Evolutionary conservation across 2,329 filamentous ascomycete genomes (phyloP).

Genomic region (Arthrocladium fulminans): DNA sequence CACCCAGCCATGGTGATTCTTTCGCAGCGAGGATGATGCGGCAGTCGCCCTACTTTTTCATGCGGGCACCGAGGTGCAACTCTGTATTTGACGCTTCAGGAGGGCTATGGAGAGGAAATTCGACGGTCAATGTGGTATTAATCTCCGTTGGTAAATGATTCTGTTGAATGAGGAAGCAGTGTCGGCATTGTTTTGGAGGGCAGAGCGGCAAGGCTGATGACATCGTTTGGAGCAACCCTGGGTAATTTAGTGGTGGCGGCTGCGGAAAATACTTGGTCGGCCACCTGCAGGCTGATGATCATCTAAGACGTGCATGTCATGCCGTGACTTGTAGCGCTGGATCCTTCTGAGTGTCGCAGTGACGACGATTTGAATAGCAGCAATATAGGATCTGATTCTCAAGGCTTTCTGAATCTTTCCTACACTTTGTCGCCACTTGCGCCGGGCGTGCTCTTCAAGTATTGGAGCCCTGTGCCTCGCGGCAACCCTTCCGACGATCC

Average conservation of each 20-base stretch:
- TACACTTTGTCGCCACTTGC: too few species aligned
- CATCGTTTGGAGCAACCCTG: neutral
- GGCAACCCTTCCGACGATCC: neutral
- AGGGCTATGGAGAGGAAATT: too few species aligned
- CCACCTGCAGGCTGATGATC: neutral
- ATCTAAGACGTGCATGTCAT: neutral
- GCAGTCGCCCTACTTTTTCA: neutral
- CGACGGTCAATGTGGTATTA: neutral
- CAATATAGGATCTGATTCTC: neutral
- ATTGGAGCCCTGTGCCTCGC: too few species aligned
- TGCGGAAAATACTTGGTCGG: neutral
- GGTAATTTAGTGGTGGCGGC: neutral
- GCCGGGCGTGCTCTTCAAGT: neutral
- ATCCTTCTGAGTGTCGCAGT: neutral
- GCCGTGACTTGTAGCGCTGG: neutral
- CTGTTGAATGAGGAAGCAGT: too few species aligned
- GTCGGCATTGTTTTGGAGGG: neutral
- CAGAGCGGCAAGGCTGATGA: neutral
- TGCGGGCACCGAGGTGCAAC: too few species aligned
- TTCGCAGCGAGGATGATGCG: neutral
- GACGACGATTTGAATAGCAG: neutral
- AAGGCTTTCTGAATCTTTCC: neutral
- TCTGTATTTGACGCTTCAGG: too few species aligned
- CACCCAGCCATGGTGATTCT: constrained; percentile 75
- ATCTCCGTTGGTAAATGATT: too few species aligned